phyloP scores from a whole-genome alignment of 2,329 filamentous ascomycete genomes.

The Hymenoscyphus infarciens region DNA sequence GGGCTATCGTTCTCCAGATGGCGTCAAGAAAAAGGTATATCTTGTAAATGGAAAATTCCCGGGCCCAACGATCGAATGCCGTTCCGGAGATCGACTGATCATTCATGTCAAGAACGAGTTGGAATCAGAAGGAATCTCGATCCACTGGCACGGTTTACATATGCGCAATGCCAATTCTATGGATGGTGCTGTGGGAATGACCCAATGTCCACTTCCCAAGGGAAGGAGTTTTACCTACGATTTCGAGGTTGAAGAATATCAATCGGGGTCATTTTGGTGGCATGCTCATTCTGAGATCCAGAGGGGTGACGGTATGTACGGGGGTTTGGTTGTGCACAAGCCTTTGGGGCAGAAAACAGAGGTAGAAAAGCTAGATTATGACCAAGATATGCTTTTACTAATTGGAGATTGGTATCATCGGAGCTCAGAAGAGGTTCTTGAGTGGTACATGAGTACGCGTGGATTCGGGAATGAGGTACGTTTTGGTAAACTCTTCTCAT shows the following conservation, averaged over 20 bases:
- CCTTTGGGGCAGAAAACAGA: slow-evolving; percentile 21
- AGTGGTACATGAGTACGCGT: slow-evolving; percentile 42
- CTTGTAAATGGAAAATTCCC: slow-evolving; percentile 49
- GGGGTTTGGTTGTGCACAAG: slow-evolving; percentile 45
- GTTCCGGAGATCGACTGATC: slow-evolving; percentile 45
- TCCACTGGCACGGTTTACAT: slow-evolving; percentile 60
- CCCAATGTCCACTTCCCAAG: slow-evolving; percentile 31
- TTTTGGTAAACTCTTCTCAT: neutral
- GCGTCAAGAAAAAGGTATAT: slow-evolving; percentile 47
- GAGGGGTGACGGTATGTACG: slow-evolving; percentile 45
- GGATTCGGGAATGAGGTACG: slow-evolving; percentile 43
- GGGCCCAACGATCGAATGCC: slow-evolving; percentile 42
- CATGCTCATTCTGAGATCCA: slow-evolving; percentile 44
- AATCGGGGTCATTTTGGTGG: slow-evolving; percentile 34
- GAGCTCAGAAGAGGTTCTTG: slow-evolving; percentile 39
- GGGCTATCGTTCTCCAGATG: slow-evolving; percentile 42
- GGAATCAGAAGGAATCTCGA: slow-evolving; percentile 42
- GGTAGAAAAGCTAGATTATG: slow-evolving; percentile 27
- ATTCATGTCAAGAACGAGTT: slow-evolving; percentile 50
- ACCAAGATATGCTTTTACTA: slow-evolving; percentile 43
- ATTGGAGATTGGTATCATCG: slow-evolving; percentile 50
- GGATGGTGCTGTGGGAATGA: slow-evolving; percentile 55
- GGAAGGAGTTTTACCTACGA: slow-evolving; percentile 33
- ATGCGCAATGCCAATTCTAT: slow-evolving; percentile 52
- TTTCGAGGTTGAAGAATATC: slow-evolving; percentile 37